Base-by-base conservation (phyloP, 805 yeast species). In the Candida awuae region DNA sequence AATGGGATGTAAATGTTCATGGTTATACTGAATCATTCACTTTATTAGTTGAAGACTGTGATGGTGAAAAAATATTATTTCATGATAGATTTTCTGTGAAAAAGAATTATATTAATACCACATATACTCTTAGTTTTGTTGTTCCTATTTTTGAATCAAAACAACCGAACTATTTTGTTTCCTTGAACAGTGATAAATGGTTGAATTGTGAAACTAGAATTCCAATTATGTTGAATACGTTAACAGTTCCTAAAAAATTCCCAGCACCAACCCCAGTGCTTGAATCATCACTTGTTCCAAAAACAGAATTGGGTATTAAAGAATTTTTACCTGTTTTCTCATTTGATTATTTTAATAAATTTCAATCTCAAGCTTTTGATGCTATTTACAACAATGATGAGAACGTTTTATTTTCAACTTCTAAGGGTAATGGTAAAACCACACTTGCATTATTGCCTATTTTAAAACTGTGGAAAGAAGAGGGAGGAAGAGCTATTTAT, bases 161-260 rank as follows among this genome's bases (percentile, higher is more conserved):
- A 2, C 72, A 70, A 27, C 95, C 96, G 0, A 79, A 76, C 48
- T 77, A 81, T 47, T 85, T 82, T 56, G 70, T 87, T 4, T 67
- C 81, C 0, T 56, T 88, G 10, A 59, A 82, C 2, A 85, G 94
- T 41, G 94, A 88, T 42, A 75, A 69, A 43, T 92, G 97, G 98
- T 60, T 87, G 4, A 88, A 84, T 45, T 75, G 86, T 41, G 84
- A 74, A 39, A 65, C 70, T 45, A 73, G 71, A 43, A 54, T 71
- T 1, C 84, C 95, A 0, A 65, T 86, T 1, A 58, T 75, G 40
- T 60, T 85, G 43, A 62, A 66, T 23, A 54, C 63, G 17, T 47
- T 83, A 38, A 64, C 61, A 25, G 37, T 77, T 4, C 95, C 95
- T 6, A 71, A 73, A 51, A 72, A 71, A 47, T 74, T 80, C 41